Evolutionary conservation across 1,139 yeast genomes (phyloP).

Genomic region (Debaryomycetaceae sp.): DNA sequence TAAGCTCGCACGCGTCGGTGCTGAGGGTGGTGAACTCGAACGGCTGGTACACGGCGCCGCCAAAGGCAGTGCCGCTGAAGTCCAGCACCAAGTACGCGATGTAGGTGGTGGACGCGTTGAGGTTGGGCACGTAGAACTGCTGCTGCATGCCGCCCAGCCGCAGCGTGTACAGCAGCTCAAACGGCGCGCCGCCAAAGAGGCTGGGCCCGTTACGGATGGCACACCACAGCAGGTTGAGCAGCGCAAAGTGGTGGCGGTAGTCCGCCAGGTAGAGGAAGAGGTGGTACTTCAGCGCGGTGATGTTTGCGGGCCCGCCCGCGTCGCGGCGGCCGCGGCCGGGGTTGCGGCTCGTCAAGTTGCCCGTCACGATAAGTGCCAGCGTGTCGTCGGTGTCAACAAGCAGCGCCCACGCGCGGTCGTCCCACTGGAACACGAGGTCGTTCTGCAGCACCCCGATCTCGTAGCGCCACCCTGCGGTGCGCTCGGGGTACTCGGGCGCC

Average conservation of each 20-base stretch:
- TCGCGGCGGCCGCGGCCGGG: conserved; percentile 9
- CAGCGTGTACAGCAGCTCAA: conserved; percentile 33
- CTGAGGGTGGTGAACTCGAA: conserved; percentile 60
- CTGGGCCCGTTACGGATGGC: conserved; percentile 57
- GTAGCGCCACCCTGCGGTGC: conserved; percentile 49
- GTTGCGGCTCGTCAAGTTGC: conserved; percentile 39
- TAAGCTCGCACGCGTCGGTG: conserved; percentile 60
- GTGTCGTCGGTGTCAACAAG: conserved; percentile 72
- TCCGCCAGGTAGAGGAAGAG: conserved; percentile 45
- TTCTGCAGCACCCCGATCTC: conserved; percentile 68
- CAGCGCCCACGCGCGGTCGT: conserved; percentile 51
- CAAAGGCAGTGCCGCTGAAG: conserved; percentile 36
- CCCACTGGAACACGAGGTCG: conserved; percentile 69
- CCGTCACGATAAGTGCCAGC: conserved; percentile 66
- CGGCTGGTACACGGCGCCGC: conserved; percentile 64
- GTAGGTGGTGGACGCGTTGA: conserved; percentile 61
- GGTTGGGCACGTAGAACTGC: conserved; percentile 59
- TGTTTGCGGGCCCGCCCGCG: conserved; percentile 10
- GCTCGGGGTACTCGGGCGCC: conserved; percentile 39
- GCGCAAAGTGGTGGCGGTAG: conserved; percentile 31
- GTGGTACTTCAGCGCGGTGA: conserved; percentile 28
- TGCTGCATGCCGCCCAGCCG: conserved; percentile 49
- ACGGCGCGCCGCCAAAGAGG: conserved; percentile 13
- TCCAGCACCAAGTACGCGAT: conserved; percentile 63
- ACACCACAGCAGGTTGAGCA: conserved; percentile 63